These are phyloP conservation scores for Dryas integrifolia DNA, from an alignment of 331 rosid genomes.

Conservation along the genomic window DNA sequence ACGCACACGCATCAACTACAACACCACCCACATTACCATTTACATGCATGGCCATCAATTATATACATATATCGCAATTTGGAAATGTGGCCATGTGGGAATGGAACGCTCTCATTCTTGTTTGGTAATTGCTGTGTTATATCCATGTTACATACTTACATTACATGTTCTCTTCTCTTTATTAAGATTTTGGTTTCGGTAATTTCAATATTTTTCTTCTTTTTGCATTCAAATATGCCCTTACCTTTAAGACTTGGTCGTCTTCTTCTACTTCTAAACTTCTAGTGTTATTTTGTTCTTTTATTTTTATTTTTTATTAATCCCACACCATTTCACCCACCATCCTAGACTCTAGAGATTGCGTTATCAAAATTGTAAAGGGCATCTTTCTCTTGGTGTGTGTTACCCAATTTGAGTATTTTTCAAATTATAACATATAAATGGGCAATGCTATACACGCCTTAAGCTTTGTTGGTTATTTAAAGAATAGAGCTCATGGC, in stretches of 20 bases:
- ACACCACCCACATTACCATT: constrained; percentile 4
- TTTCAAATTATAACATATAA: not conserved
- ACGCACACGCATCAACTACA: constrained; percentile 8
- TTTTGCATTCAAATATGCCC: not conserved
- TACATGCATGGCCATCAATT: constrained; percentile 29
- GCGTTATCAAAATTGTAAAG: not conserved
- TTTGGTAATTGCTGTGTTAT: not conserved
- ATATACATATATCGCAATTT: no score
- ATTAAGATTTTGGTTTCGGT: not conserved
- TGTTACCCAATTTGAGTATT: constrained; percentile 1
- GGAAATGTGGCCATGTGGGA: not conserved
- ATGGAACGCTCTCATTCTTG: constrained; percentile 6
- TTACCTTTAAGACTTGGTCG: constrained; percentile 1
- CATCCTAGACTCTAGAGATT: not conserved
- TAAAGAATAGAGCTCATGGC: not conserved
- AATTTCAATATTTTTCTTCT: not conserved
- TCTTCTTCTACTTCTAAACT: not conserved
- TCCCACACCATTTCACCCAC: constrained; percentile 4
- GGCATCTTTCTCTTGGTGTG: constrained; percentile 17
- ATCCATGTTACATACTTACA: not conserved
- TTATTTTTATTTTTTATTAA: no score
- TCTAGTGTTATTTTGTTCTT: not conserved
- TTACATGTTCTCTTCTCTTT: not conserved
- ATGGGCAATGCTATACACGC: constrained; percentile 2
- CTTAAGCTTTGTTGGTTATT: not conserved